These are phyloP conservation scores for Punctularia strigosozonata DNA, from an alignment of 768 basidiomycete species.

Conservation along the genomic window DNA sequence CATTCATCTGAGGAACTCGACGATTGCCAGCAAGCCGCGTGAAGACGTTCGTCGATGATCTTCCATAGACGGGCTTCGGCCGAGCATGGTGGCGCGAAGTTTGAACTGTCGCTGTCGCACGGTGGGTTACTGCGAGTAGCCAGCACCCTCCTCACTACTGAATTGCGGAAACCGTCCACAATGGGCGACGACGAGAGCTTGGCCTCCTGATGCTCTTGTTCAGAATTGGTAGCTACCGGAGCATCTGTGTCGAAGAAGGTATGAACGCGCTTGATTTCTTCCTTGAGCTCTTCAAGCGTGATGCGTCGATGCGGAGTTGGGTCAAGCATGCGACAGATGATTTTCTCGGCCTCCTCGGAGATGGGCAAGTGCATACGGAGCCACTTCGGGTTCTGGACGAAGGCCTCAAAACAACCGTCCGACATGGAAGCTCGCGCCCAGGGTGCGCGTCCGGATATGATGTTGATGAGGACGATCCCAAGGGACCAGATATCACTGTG, in stretches of 20 bases:
- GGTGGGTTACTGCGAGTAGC: not conserved
- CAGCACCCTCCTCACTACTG: not conserved
- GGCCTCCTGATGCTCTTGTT: not conserved
- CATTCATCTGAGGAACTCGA: too few relatives aligned
- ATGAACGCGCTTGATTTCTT: conserved; percentile 11
- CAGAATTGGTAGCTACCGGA: conserved; percentile 4
- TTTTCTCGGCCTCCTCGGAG: conserved; percentile 46
- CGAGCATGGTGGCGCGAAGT: not conserved
- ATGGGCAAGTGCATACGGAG: conserved; percentile 64
- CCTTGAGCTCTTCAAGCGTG: conserved; percentile 10
- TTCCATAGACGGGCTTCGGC: too few relatives aligned
- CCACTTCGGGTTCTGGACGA: conserved; percentile 48
- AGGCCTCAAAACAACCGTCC: conserved; percentile 60
- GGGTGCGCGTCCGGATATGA: conserved; percentile 67
- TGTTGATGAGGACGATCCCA: conserved; percentile 73
- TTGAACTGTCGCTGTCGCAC: not conserved
- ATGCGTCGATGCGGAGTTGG: conserved; percentile 9
- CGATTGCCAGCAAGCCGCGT: too few relatives aligned
- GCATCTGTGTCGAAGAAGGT: conserved; percentile 16
- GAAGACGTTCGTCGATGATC: too few relatives aligned
- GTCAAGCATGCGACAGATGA: conserved; percentile 43
- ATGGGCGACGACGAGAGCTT: not conserved
- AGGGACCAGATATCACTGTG: conserved; percentile 66
- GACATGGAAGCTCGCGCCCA: conserved; percentile 60
- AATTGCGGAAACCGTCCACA: not conserved